Base-by-base conservation (phyloP, 2,329 filamentous ascomycete genomes). In the Teratosphaeria destructans region DNA sequence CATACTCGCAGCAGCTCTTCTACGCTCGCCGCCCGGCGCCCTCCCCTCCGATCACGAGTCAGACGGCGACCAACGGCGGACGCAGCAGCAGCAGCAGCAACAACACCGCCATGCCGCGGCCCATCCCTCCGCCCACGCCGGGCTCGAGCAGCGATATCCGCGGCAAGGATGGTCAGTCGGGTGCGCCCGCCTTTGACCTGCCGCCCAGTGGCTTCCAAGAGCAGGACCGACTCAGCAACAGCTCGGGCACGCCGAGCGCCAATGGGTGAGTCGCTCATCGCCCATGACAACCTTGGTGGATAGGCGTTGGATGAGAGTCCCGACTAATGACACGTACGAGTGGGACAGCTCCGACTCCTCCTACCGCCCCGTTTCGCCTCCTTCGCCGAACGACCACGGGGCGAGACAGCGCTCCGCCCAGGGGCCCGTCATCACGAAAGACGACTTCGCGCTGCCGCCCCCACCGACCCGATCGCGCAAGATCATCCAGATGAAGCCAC, bases 401-500 rank as follows among this genome's bases (percentile, higher is more conserved):
- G 60, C 71, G 59, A 68, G 67, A 67, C 67, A 67, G 70, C 67
- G 60, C 61, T 70, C 65, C 76, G 37, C 57, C 12, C 52, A 53
- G 53, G 64, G 62, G 16, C 52, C 63, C 8, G 60, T 70, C 55
- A 65, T 70, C 63, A 68, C 79, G 59, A 86, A 84, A 64, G 82
- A 85, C 66, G 78, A 82, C 55, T 95, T 96, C 72, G 82, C 88
- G 10, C 82, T 99, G 16, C 94, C 94, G 23, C 94, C 94, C 10
- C 94, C 93, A 16, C 94, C 94, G 0, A 96, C 92, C 3, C 82
- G 93, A 63, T 89, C 90, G 52, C 87, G 93, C 68, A 97, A 95
- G 77, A 97, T 99, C 72, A 97, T 97, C 60, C 93, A 97, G 76
- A 96, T 97, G 92, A 96, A 95, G 75, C 93, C 85, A 11, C 78